Evolutionary conservation across 176 grass and related monocot species (phyloP).

Genomic region (Alopecurus myosuroides): DNA sequence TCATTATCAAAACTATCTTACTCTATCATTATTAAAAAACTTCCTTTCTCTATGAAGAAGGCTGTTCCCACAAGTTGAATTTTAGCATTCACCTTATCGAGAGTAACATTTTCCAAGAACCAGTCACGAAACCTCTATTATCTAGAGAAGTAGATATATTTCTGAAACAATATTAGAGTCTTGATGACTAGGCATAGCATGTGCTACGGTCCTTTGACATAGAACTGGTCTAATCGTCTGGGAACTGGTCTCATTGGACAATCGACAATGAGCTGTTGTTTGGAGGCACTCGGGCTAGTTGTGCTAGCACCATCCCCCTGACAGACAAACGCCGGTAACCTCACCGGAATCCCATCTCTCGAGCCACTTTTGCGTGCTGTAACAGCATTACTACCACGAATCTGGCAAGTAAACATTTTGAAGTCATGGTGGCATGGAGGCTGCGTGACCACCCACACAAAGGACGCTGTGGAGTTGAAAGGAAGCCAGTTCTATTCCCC

Average conservation of each 20-base stretch:
- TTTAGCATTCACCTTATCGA: background rate
- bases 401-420: background rate
- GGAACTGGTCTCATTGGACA: background rate
- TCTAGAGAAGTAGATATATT: too few species aligned
- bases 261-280: background rate
- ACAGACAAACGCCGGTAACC: background rate
- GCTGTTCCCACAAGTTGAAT: background rate
- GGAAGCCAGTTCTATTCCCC: background rate
- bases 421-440: background rate
- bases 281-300: background rate
- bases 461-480: background rate
- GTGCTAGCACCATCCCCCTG: background rate
- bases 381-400: background rate
- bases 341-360: background rate
- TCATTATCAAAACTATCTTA: background rate
- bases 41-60: background rate
- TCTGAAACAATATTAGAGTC: background rate
- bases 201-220: background rate
- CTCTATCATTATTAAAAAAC: too few species aligned
- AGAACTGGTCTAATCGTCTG: background rate
- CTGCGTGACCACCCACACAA: conserved; percentile 8
- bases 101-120: background rate
- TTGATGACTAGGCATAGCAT: background rate
- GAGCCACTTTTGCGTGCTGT: conserved; percentile 6
- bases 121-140: background rate